Percentiles rank a stretch among this genome's conserved stretches.
Conservation (phyloP, 2,329 filamentous ascomycete genomes). For the Raffaelea ambrosiae region DNA sequence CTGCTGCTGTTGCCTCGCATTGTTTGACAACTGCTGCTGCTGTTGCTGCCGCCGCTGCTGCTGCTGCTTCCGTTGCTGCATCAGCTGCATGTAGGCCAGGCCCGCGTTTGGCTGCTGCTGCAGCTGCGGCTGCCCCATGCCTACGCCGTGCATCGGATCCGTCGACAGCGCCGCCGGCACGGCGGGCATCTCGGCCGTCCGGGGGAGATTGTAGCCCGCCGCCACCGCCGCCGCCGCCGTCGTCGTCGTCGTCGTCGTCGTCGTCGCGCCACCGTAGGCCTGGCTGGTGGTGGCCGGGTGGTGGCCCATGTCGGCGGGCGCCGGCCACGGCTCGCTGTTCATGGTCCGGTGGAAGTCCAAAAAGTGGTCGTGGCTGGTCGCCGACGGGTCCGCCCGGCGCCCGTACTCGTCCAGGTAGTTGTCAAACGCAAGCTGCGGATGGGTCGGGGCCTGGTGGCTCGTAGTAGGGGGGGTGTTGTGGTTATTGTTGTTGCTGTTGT, state of each 20-base stretch:
- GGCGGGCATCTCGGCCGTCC: too few species aligned
- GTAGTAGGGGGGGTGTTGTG: too few species aligned
- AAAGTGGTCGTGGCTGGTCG: conserved; percentile 4
- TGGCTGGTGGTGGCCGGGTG: too few species aligned
- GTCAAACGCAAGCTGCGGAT: conserved; percentile 1
- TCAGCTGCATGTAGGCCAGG: neutral
- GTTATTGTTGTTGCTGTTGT: too few species aligned
- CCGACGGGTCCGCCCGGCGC: neutral
- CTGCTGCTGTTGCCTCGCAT: too few species aligned
- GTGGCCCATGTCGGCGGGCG: neutral
- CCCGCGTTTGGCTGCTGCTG: neutral
- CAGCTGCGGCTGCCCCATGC: neutral
- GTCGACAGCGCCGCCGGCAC: too few species aligned
- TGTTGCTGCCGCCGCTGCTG: neutral
- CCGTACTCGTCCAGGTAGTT: conserved; percentile 5
- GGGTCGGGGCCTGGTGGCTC: conserved; percentile 7
- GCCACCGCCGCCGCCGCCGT: neutral
- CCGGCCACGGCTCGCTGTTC: conserved; percentile 1
- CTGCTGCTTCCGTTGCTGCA: neutral
- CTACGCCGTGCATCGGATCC: neutral
- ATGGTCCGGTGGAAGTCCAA: neutral
- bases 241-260: too few species aligned
- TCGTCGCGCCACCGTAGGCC: too few species aligned
- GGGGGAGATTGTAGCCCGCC: too few species aligned
- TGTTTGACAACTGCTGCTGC: too few species aligned